Percentiles rank a stretch among this genome's conserved stretches.
Conservation (phyloP, 768 basidiomycete species). For the Flagelloscypha sp. region DNA sequence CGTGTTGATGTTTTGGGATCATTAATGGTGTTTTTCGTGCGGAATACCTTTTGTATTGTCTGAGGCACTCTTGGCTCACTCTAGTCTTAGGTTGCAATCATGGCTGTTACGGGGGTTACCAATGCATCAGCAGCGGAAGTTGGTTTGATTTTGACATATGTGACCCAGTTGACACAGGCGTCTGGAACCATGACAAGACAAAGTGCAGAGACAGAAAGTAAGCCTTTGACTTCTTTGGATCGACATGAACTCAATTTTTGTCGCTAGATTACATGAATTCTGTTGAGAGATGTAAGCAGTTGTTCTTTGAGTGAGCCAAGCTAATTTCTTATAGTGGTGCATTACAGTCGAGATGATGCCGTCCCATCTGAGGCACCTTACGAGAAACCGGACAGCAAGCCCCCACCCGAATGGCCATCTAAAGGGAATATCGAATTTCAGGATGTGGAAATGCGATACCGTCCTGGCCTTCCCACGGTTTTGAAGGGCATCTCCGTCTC, state of each 20-base stretch:
- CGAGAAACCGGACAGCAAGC: constrained; percentile 46
- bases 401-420: constrained; percentile 54
- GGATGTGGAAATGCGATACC: constrained; percentile 52
- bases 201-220: constrained; percentile 59
- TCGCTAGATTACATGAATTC: constrained; percentile 55
- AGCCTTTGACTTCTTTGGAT: constrained; percentile 5
- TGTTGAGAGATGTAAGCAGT: constrained; percentile 43
- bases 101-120: constrained; percentile 48
- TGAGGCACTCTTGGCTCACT: not conserved
- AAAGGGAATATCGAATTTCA: constrained; percentile 55
- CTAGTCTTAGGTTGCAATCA: constrained; percentile 48
- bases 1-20: constrained; percentile 66
- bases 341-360: constrained; percentile 42
- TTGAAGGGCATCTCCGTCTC: constrained; percentile 53
- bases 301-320: not conserved
- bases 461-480: constrained; percentile 65
- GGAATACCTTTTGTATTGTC: constrained; percentile 8
- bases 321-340: constrained; percentile 28
- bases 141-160: constrained; percentile 65
- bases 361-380: constrained; percentile 61
- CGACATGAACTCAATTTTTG: not conserved
- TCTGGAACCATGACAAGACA: constrained; percentile 49
- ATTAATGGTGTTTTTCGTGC: constrained; percentile 44
- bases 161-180: constrained; percentile 45
- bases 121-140: constrained; percentile 59